Evolutionary conservation across 768 basidiomycete genomes (phyloP).

Genomic region (Galerina marginata): DNA sequence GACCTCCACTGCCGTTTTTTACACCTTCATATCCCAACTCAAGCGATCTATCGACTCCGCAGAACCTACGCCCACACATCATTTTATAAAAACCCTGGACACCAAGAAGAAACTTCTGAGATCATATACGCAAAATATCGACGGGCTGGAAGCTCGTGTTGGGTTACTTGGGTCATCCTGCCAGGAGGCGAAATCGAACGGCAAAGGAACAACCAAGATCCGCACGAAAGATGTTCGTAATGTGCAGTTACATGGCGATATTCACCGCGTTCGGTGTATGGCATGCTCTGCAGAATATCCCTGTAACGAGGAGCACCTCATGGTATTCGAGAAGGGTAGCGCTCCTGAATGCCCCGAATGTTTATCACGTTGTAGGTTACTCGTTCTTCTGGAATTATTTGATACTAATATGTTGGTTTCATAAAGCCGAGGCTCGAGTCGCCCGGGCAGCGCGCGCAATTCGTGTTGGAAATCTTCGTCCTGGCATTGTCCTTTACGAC

Average conservation of each 20-base stretch:
- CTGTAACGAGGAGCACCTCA: slow-evolving; percentile 66
- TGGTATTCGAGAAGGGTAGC: slow-evolving; percentile 67
- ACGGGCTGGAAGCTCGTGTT: slow-evolving; percentile 85
- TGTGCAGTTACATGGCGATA: slow-evolving; percentile 94
- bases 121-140: slow-evolving; percentile 98
- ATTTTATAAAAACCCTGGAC: slow-evolving; percentile 85
- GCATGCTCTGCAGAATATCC: slow-evolving; percentile 82
- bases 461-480: slow-evolving; percentile 85
- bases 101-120: slow-evolving; percentile 83
- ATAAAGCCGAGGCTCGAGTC: slow-evolving; percentile 71
- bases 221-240: slow-evolving; percentile 78
- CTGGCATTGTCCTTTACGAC: slow-evolving; percentile 94
- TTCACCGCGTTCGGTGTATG: slow-evolving; percentile 88
- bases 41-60: slow-evolving; percentile 82
- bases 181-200: slow-evolving; percentile 50
- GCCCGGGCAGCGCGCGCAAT: slow-evolving; percentile 83
- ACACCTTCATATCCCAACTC: slow-evolving; percentile 92
- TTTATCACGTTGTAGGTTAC: slow-evolving; percentile 71
- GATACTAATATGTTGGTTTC: slow-evolving; percentile 12
- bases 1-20: slow-evolving; percentile 87
- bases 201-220: slow-evolving; percentile 76
- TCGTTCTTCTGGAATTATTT: background rate
- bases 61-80: slow-evolving; percentile 85
- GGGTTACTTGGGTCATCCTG: slow-evolving; percentile 76
- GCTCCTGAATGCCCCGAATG: slow-evolving; percentile 92